Base-by-base conservation (phyloP, 2,329 filamentous ascomycete species). In the Shiraia sp. region DNA sequence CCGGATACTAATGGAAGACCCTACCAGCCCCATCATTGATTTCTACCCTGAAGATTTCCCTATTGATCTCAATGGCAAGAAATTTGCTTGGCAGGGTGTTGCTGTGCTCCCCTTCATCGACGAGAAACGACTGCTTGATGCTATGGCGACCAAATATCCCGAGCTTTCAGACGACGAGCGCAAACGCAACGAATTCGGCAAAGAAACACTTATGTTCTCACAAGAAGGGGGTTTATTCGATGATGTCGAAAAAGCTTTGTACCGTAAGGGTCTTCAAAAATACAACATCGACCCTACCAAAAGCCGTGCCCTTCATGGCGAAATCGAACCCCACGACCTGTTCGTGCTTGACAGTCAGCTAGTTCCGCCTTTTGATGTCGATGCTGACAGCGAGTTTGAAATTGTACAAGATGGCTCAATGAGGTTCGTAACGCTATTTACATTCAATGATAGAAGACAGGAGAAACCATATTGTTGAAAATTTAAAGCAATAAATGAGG, bases 1-100 rank as follows among this genome's bases (percentile, higher is more conserved):
- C 73, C 90, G 96, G 63, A 79, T 86, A 40, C 79, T 99, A 13
- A 99, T 99, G 93, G 86, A 85, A 17, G 79, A 95, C 8, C 79
- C 87, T 10, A 83, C 95, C 32, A 96, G 90, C 61, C 85, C 90
- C 33, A 97, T 99, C 57, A 89, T 96, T 53, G 92, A 99, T 67
- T 99, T 99, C 69, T 99, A 99, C 60, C 95, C 95, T 0, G 87
- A 91, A 62, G 89, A 96, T 16, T 99, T 99, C 58, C 83, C 87
- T 12, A 81, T 97, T 38, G 93, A 99, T 68, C 74, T 97, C 29
- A 99, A 99, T 55, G 93, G 93, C 40, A 97, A 97, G 75, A 99
- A 97, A 67, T 95, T 96, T 73, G 90, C 90, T 0, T 99, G 95
- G 93, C 92, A 97, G 68, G 93, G 93, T 51, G 87, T 99, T 38